Percentiles rank a stretch among this genome's conserved stretches.
Evolutionary conservation across 805 yeast species (phyloP).

Genomic region (Yamadazyma takamatsuzukensis): DNA sequence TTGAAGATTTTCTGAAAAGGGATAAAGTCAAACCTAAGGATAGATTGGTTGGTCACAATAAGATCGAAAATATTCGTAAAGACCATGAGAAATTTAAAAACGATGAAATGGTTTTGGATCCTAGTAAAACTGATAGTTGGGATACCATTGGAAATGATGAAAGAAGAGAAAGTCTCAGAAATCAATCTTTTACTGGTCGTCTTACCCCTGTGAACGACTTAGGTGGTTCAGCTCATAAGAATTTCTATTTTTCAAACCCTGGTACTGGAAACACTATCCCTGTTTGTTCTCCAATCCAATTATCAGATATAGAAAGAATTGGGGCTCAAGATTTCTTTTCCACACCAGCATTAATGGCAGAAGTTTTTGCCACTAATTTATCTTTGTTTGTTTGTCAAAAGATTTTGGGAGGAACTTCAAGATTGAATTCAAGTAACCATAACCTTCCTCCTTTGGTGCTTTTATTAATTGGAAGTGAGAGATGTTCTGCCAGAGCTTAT

Average conservation of each 20-base stretch:
- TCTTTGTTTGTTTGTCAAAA: conserved; percentile 51
- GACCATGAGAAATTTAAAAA: conserved; percentile 51
- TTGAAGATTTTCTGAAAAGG: conserved; percentile 65
- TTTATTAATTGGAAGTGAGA: conserved; percentile 66
- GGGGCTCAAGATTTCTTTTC: conserved; percentile 49
- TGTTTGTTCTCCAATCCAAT: conserved; percentile 72
- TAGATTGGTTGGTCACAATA: conserved; percentile 75
- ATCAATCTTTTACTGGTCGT: conserved; percentile 14
- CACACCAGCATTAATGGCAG: conserved; percentile 47
- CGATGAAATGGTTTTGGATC: conserved; percentile 69
- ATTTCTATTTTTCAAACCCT: conserved; percentile 17
- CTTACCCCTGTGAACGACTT: conserved; percentile 12
- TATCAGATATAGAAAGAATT: conserved; percentile 69
- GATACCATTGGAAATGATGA: conserved; percentile 34
- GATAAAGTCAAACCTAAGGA: conserved; percentile 60
- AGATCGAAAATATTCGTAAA: conserved; percentile 26
- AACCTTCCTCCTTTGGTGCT: conserved; percentile 78
- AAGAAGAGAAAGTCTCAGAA: conserved; percentile 7
- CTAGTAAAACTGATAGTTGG: conserved; percentile 48
- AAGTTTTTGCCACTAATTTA: conserved; percentile 67
- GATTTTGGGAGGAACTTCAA: conserved; percentile 62
- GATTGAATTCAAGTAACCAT: conserved; percentile 63
- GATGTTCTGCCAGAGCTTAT: conserved; percentile 71
- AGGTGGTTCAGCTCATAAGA: conserved; percentile 7
- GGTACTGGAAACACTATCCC: conserved; percentile 40